Conservation (phyloP, 192 early-diverging fungal genomes). For the Coemansia asiatica region DNA sequence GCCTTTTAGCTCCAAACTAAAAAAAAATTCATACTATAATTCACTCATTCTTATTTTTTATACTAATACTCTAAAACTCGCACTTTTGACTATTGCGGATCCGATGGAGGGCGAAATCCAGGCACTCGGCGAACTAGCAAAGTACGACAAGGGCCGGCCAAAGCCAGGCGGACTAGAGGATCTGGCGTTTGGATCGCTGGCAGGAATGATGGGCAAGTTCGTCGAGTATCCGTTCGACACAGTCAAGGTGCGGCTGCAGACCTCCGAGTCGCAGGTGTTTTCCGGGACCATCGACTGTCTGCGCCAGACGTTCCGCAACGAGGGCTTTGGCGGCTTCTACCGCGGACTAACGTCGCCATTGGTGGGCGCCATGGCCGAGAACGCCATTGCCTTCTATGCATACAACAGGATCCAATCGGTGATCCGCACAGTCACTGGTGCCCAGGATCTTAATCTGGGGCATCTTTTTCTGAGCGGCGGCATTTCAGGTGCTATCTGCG, state of each 20-base stretch:
- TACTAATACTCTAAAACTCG: not conserved
- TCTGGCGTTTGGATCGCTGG: constrained; percentile 57
- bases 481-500: constrained; percentile 81
- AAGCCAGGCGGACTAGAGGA: constrained; percentile 34
- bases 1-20: no score
- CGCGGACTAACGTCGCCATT: constrained; percentile 90
- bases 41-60: not conserved
- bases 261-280: constrained; percentile 64
- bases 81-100: no score
- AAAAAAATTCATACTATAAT: not conserved
- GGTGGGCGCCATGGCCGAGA: constrained; percentile 92
- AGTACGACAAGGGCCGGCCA: constrained; percentile 8
- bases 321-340: constrained; percentile 86
- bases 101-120: constrained; percentile 54
- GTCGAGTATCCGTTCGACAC: constrained; percentile 98
- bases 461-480: constrained; percentile 81
- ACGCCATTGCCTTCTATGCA: constrained; percentile 83
- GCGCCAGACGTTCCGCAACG: constrained; percentile 65
- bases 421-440: constrained; percentile 52
- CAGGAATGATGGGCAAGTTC: constrained; percentile 88
- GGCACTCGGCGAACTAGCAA: constrained; percentile 19
- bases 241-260: constrained; percentile 90
- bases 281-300: constrained; percentile 82
- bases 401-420: constrained; percentile 81
- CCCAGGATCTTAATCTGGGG: constrained; percentile 56